Conservation (phyloP, 2,329 filamentous ascomycete species). For the Sordariomycetes sp. region DNA sequence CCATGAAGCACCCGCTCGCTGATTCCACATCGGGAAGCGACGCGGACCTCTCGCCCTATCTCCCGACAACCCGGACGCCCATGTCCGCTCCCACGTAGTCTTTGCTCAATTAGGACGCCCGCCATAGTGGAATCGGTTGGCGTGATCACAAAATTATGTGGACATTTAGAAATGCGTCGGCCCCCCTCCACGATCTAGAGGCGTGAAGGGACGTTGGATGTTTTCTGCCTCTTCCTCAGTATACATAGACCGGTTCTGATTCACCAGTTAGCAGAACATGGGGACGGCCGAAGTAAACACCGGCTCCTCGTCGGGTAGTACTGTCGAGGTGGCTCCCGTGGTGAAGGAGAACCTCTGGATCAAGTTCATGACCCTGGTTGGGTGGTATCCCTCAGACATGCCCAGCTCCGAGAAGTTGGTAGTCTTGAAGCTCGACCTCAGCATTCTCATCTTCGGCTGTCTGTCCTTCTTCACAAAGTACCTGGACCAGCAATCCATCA, state of each 20-base stretch:
- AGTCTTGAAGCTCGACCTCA: slow-evolving; percentile 23
- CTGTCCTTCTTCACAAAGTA: slow-evolving; percentile 28
- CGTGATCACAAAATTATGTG: background rate
- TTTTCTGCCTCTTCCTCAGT: background rate
- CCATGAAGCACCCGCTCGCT: background rate
- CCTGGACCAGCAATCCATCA: slow-evolving; percentile 23
- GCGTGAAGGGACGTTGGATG: background rate
- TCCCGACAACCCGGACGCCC: background rate
- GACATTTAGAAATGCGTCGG: background rate
- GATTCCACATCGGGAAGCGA: background rate
- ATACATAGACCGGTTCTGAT: background rate
- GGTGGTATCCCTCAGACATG: slow-evolving; percentile 22
- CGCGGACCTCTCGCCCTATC: background rate
- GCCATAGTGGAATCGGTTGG: background rate
- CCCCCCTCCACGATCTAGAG: background rate
- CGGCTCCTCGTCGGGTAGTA: background rate
- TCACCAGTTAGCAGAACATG: background rate
- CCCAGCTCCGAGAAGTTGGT: slow-evolving; percentile 19
- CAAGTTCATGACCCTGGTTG: slow-evolving; percentile 14
- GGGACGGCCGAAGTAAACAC: background rate
- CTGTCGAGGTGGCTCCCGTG: background rate
- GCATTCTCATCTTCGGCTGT: slow-evolving; percentile 25
- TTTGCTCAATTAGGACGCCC: background rate
- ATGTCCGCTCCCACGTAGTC: background rate
- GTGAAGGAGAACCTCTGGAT: slow-evolving; percentile 14